phyloP scores from a whole-genome alignment of 257 asterid genomes.

The Nicotiana paniculata region DNA sequence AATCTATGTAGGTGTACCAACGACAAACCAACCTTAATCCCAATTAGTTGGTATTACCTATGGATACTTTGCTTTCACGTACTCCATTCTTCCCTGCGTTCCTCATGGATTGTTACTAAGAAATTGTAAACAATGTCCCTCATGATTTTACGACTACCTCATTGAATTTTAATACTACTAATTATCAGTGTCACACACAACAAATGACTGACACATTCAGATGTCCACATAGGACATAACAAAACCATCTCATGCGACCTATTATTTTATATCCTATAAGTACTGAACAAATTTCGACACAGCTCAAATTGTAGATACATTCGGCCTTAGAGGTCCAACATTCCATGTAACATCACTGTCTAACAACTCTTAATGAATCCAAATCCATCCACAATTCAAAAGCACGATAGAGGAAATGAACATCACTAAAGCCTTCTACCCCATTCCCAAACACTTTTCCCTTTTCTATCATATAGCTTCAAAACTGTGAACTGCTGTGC shows the following conservation, averaged over 20 bases:
- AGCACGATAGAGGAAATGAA: not conserved
- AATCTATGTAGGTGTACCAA: constrained; percentile 1
- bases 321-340: not conserved
- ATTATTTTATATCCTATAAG: not conserved
- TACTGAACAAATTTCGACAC: not conserved
- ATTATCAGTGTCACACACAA: not conserved
- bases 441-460: not conserved
- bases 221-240: not conserved
- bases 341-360: not conserved
- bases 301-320: not conserved
- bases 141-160: not conserved
- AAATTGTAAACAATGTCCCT: not conserved
- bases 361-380: not conserved
- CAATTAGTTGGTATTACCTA: not conserved
- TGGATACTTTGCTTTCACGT: not conserved
- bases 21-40: not conserved
- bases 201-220: not conserved
- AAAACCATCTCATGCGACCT: not conserved
- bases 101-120: not conserved
- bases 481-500: not conserved
- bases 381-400: not conserved
- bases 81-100: not conserved
- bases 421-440: not conserved
- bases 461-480: not conserved
- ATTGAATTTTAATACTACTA: not conserved